A percentile compares a stretch with the other conserved stretches of the same genome.
phyloP scores from a whole-genome alignment of 345 rosid genomes.

The Limnanthes douglasii region DNA sequence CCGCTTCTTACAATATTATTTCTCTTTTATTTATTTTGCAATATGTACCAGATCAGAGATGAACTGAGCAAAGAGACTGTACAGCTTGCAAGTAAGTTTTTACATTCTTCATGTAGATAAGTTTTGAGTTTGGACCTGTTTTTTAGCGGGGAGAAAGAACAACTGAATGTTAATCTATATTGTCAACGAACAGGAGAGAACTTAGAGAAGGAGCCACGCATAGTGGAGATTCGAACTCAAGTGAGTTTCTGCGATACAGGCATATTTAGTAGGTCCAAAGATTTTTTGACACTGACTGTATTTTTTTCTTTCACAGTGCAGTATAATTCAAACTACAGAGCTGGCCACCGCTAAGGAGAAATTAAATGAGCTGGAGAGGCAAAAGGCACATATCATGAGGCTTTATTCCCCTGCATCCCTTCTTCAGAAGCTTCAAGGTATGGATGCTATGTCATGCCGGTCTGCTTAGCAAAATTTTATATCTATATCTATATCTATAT shows the following conservation, averaged over 20 bases:
- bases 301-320: slow-evolving; percentile 79
- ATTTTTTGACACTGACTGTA: background rate
- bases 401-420: slow-evolving; percentile 56
- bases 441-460: background rate
- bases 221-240: slow-evolving; percentile 70
- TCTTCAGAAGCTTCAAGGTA: slow-evolving; percentile 68
- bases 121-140: too few species aligned
- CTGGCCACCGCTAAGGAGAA: slow-evolving; percentile 81
- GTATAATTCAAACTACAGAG: slow-evolving; percentile 81
- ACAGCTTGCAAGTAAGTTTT: slow-evolving; percentile 75
- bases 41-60: slow-evolving; percentile 81
- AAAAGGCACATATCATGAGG: slow-evolving; percentile 53
- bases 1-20: too few species aligned
- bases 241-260: slow-evolving; percentile 17
- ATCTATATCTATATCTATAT: too few species aligned
- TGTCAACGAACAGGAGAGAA: slow-evolving; percentile 74
- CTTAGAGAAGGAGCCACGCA: slow-evolving; percentile 78
- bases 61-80: slow-evolving; percentile 82
- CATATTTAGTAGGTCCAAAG: background rate
- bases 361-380: slow-evolving; percentile 61
- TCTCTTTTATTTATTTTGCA: too few species aligned
- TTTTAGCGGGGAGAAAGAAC: too few species aligned
- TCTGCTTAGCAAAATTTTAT: background rate
- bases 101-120: too few species aligned
- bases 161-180: too few species aligned